phyloP scores from a whole-genome alignment of 495 filamentous ascomycete genomes.

The Xylaria castorea region DNA sequence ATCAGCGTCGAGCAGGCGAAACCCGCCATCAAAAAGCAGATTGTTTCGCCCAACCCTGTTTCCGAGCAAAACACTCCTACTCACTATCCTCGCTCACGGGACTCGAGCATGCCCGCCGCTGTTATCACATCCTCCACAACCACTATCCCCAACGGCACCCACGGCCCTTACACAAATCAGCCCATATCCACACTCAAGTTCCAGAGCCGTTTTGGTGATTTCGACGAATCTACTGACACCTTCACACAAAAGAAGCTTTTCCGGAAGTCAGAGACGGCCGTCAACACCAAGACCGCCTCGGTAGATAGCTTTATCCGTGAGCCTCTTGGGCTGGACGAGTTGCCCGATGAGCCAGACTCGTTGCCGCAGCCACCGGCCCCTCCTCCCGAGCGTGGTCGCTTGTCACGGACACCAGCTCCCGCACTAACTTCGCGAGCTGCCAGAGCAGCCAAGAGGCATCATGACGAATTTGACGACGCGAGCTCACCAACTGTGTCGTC shows the following conservation, averaged over 20 bases:
- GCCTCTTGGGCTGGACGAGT: conserved; percentile 27
- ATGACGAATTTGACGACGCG: conserved; percentile 55
- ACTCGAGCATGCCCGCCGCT: conserved; percentile 41
- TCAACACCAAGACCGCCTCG: conserved; percentile 30
- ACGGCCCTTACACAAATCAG: conserved; percentile 13
- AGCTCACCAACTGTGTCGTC: conserved; percentile 52
- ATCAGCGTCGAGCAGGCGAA: conserved; percentile 42
- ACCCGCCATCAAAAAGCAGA: conserved; percentile 46
- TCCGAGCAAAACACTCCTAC: conserved; percentile 34
- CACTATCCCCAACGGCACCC: conserved; percentile 32
- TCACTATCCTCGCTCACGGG: conserved; percentile 34
- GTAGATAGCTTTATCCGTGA: conserved; percentile 39
- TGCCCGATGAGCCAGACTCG: conserved; percentile 25
- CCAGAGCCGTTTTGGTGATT: conserved; percentile 34
- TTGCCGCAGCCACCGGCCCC: conserved; percentile 38
- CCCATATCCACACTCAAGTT: conserved; percentile 30
- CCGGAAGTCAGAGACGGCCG: conserved; percentile 35
- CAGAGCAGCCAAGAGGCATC: conserved; percentile 50
- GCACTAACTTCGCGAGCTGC: conserved; percentile 39
- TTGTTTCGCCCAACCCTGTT: conserved; percentile 40
- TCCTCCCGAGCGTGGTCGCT: conserved; percentile 34
- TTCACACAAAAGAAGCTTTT: conserved; percentile 34
- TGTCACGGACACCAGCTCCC: conserved; percentile 40
- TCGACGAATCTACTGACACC: conserved; percentile 28
- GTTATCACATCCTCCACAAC: conserved; percentile 19